Base-by-base conservation (phyloP, 1,284 basidiomycete genomes). In the Papiliotrema terrestris region DNA sequence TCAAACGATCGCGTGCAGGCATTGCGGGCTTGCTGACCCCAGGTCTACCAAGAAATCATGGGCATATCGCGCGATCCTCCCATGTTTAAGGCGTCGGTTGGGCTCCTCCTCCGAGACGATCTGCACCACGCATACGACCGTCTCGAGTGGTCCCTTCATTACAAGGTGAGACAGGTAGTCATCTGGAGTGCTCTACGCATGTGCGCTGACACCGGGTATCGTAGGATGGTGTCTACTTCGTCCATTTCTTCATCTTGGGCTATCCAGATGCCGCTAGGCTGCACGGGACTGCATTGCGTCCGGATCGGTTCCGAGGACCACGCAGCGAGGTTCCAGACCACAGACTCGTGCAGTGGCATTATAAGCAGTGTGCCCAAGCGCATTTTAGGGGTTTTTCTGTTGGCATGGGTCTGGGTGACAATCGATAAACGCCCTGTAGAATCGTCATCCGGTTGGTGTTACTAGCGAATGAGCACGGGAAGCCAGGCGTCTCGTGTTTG, bases 111-210 rank as follows among this genome's bases (percentile, higher is more conserved):
- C 3, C 47, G 49, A 17, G 57, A 58, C 41, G 57, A 58, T 25
- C 23, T 54, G 13, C 56, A 57, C 47, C 56, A 57, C 29, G 56
- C 56, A 9, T 57, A 50, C 38, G 52, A 57, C 29, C 25, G 57
- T 3, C 45, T 58, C 5, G 4, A 55, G 8, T 26, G 42, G n/a
- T 58, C 57, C 4, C 42, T 58, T 8, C 55, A 58, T 39, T 20
- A 39, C 35, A 45, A 51, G 45, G 57, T 58, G 15, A 48, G 42
- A n/a, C n/a, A n/a, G n/a, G n/a, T n/a, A n/a, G n/a, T n/a, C 36
- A 17, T 37, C 36, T 37, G 17, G 9, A 37, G 17, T 9, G 9
- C 9, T 11, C 36, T 17, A 37, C 36, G 11, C 17, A 9, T 9
- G 36, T 11, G 36, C 9, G 36, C 36, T 37, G 36, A 37, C n/a